These are phyloP conservation scores for Lentinula edodes DNA, from an alignment of 768 basidiomycete genomes.

Conservation along the genomic window DNA sequence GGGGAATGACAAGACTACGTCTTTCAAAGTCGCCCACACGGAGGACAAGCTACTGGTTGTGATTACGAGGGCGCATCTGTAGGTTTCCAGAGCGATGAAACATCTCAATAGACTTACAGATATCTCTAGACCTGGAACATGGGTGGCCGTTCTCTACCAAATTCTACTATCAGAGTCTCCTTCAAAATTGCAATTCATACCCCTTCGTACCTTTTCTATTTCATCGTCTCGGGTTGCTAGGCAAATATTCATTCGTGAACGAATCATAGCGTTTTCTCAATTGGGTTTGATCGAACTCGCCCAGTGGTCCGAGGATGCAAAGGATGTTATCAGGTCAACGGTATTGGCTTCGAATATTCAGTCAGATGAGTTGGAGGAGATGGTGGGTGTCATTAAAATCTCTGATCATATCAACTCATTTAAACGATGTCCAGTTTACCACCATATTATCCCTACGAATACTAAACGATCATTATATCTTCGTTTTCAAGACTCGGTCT, in stretches of 20 bases:
- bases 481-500: slow-evolving; percentile 46
- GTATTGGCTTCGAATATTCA: not conserved
- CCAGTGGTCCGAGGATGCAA: not conserved
- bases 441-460: slow-evolving; percentile 33
- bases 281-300: slow-evolving; percentile 10
- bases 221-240: slow-evolving; percentile 22
- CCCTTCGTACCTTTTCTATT: slow-evolving; percentile 1
- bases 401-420: not conserved
- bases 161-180: not conserved
- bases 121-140: not conserved
- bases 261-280: slow-evolving; percentile 26
- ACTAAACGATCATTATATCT: slow-evolving; percentile 43
- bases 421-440: slow-evolving; percentile 24
- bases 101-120: not conserved
- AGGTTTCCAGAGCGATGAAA: not conserved
- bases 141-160: slow-evolving; percentile 2
- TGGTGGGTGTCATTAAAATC: slow-evolving; percentile 18
- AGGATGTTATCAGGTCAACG: not conserved
- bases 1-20: slow-evolving; percentile 7
- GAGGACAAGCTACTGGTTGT: slow-evolving; percentile 19
- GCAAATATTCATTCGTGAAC: slow-evolving; percentile 25
- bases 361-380: slow-evolving; percentile 17
- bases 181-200: not conserved
- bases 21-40: slow-evolving; percentile 14
- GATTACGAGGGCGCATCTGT: slow-evolving; percentile 13